A percentile compares a stretch with the other conserved stretches of the same genome.
phyloP scores from a whole-genome alignment of 345 rosid genomes.

The Barbarea vulgaris region DNA sequence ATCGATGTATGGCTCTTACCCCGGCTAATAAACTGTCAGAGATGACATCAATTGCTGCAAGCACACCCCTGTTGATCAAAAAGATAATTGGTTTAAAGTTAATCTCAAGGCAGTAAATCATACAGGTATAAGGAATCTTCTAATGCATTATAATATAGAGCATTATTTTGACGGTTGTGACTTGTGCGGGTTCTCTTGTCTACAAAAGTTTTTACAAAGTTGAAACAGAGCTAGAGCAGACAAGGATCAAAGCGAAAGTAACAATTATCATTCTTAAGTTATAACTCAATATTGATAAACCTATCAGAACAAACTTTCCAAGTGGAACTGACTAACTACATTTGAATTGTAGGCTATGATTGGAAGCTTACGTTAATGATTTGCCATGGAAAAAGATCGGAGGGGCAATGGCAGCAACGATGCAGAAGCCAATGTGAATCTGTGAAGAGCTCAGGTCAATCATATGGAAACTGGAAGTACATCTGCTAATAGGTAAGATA shows the following conservation, averaged over 20 bases:
- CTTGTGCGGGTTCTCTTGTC: neutral
- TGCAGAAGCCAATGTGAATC: conserved; percentile 93
- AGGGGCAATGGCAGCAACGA: conserved; percentile 98
- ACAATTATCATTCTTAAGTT: neutral
- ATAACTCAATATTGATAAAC: neutral
- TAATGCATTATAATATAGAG: conserved; percentile 9
- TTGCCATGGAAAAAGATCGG: conserved; percentile 94
- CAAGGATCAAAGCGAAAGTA: neutral
- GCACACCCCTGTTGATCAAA: conserved; percentile 73
- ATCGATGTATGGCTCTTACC: conserved; percentile 52
- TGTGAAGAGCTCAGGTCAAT: conserved; percentile 42
- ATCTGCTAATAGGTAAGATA: neutral
- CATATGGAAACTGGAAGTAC: neutral
- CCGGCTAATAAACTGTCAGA: conserved; percentile 71
- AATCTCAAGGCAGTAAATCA: neutral
- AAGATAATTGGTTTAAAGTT: conserved; percentile 4
- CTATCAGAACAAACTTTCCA: neutral
- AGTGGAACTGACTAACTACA: conserved; percentile 5
- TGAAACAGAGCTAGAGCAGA: neutral
- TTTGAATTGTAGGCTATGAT: neutral
- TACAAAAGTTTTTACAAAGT: neutral
- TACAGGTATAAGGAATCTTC: neutral
- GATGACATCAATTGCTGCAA: conserved; percentile 89
- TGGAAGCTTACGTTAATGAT: conserved; percentile 85
- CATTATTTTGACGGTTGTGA: neutral